Evolutionary conservation across 1,284 basidiomycete genomes (phyloP).

Genomic region (Amylostereum areolatum): DNA sequence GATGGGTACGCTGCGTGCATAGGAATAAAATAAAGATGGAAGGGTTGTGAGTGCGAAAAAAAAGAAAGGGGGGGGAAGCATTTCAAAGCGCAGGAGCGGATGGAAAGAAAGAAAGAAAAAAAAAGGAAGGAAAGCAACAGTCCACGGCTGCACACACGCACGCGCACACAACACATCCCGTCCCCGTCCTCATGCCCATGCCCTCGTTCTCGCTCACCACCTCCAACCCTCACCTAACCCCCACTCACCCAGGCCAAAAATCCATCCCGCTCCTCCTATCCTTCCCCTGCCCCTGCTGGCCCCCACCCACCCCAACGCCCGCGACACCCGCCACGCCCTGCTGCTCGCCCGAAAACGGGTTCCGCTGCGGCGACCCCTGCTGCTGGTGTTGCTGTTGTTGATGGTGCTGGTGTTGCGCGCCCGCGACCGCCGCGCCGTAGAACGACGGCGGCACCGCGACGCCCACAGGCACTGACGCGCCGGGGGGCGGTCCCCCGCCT

Average conservation of each 20-base stretch:
- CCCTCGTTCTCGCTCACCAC: not conserved
- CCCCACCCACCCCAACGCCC: conserved; percentile 27
- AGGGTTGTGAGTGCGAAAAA: too few species aligned
- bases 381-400: conserved; percentile 8
- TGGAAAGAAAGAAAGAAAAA: not conserved
- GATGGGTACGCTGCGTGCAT: too few species aligned
- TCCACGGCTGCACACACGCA: not conserved
- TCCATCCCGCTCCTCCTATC: conserved; percentile 66
- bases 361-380: conserved; percentile 38
- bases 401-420: conserved; percentile 20
- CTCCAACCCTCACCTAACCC: not conserved
- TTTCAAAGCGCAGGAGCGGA: not conserved
- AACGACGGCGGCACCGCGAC: conserved; percentile 50
- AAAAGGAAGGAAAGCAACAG: not conserved
- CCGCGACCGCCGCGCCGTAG: conserved; percentile 52
- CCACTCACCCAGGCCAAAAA: conserved; percentile 62
- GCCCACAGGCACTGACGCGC: conserved; percentile 23
- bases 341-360: conserved; percentile 38
- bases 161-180: not conserved
- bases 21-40: too few species aligned
- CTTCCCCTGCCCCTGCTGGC: conserved; percentile 44
- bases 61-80: too few species aligned
- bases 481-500: conserved; percentile 38
- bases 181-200: not conserved
- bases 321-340: conserved; percentile 1